Evolutionary conservation across 1,139 yeast genomes (phyloP).

Genomic region (Tardiomyces blankii): DNA sequence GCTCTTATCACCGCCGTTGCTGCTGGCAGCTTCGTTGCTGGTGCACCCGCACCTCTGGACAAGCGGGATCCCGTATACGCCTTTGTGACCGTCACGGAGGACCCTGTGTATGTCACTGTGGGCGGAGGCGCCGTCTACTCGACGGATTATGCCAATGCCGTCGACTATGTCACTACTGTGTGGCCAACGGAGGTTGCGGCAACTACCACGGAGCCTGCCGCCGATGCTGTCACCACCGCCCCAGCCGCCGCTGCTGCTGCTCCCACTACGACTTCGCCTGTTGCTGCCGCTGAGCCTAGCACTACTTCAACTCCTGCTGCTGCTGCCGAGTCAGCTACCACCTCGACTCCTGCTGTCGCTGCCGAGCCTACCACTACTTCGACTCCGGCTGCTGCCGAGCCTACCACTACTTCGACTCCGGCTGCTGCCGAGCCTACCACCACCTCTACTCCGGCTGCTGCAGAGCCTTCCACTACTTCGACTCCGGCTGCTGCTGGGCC

Average conservation of each 20-base stretch:
- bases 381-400: constrained; percentile 7
- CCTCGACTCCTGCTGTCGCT: constrained; percentile 11
- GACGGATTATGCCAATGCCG: constrained; percentile 4
- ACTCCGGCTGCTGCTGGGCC: constrained; percentile 1
- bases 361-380: constrained; percentile 4
- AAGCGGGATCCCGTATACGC: constrained; percentile 5
- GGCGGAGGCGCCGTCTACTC: constrained; percentile 4
- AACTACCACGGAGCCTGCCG: neutral
- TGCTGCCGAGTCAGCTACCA: constrained; percentile 1
- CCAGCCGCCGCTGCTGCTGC: neutral
- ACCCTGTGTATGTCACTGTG: constrained; percentile 8
- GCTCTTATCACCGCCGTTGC: constrained; percentile 1
- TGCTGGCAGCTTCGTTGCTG: constrained; percentile 1
- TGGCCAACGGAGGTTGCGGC: constrained; percentile 5
- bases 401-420: constrained; percentile 2
- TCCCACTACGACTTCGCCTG: constrained; percentile 1
- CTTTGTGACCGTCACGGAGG: constrained; percentile 5
- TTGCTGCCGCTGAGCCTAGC: neutral
- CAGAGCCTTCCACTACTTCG: neutral
- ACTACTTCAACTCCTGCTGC: constrained; percentile 1
- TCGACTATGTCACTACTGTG: constrained; percentile 4
- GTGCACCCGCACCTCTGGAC: neutral
- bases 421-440: constrained; percentile 2
- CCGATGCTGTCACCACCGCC: neutral
- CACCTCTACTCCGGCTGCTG: constrained; percentile 1